Evolutionary conservation across 108 stramenopile species (phyloP), one percentile per base, ranked within the genome.

Genomic region (Nannochloropsis gaditana): DNA sequence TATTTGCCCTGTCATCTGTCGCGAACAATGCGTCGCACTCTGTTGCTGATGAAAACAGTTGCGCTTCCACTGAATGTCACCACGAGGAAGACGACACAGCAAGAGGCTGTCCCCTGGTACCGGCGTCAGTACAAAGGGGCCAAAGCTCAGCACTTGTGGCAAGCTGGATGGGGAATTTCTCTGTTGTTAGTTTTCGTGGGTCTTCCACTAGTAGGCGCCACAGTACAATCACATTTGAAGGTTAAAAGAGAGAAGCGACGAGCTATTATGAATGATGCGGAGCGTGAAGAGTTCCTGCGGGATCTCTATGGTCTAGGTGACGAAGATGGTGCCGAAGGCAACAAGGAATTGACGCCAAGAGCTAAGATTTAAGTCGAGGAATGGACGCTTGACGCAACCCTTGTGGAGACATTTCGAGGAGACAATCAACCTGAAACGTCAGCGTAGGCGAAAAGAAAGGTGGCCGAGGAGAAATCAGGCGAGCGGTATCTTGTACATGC

Each of bases 101-200:
- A 31, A 31, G 31, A 31, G 31, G 31, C 31, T 31, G 4, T 73
- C 19, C 59, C 59, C 15, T 73, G 59, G 59, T 73, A 73, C 59
- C 59, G 59, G 59, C 59, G 59, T 73, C 59, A 73, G 6, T 73
- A 73, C 59, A 73, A 73, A 73, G 59, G 59, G 19, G 59, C 59
- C 5, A 73, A 73, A n/a, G 59, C 59, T 15, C 59, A 73, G 59
- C 59, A 73, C n/a, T n/a, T 73, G 59, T 73, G 59, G 59, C 59
- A 73, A 8, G 59, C 59, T 4, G 59, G 59, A 0, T 73, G 59
- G 59, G 59, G 59, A 2, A n/a, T 73, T 4, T 73, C 59, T 3
- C n/a, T 73, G 59, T 15, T 73, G 59, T n/a, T 73, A n/a, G 59
- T 73, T 73, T 73, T 73, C n/a, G 59, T 73, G 59, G 59, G 59